phyloP scores from a whole-genome alignment of 2,329 filamentous ascomycete genomes.

The Fusarium miscanthi region DNA sequence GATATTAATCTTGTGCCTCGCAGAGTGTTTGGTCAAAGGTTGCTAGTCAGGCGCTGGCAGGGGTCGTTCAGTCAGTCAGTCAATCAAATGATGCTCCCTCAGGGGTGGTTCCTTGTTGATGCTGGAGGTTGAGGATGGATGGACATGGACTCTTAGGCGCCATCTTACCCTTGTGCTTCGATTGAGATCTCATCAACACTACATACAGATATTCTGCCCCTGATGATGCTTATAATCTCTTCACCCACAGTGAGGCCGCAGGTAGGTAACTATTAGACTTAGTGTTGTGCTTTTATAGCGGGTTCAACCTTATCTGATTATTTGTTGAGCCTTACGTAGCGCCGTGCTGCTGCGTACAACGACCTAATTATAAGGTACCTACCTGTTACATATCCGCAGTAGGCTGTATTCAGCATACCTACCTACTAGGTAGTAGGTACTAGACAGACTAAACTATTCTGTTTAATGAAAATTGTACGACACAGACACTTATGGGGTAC shows the following conservation, averaged over 20 bases:
- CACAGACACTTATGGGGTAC: neutral
- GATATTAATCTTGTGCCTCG: neutral
- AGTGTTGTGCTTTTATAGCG: constrained; percentile 18
- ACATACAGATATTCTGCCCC: constrained; percentile 27
- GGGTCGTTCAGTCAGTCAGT: constrained; percentile 3
- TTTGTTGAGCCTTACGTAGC: constrained; percentile 8
- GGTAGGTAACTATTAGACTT: constrained; percentile 1
- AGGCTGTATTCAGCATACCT: neutral
- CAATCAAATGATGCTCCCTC: constrained; percentile 6
- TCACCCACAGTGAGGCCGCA: neutral
- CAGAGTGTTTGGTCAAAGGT: constrained; percentile 35
- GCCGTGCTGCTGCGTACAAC: constrained; percentile 5
- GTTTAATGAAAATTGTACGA: neutral
- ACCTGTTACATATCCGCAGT: neutral
- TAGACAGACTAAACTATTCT: neutral
- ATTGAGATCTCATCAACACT: constrained; percentile 44
- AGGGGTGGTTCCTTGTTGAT: constrained; percentile 24
- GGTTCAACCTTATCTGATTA: constrained; percentile 30
- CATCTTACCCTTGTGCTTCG: constrained; percentile 36
- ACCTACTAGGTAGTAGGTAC: too few relatives aligned
- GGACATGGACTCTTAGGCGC: constrained; percentile 16
- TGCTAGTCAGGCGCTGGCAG: constrained; percentile 43
- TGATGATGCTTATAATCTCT: neutral
- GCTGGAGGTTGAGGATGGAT: neutral
- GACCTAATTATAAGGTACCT: neutral